Conservation (phyloP, 1,139 yeast genomes). For the Candida mesenterica region DNA sequence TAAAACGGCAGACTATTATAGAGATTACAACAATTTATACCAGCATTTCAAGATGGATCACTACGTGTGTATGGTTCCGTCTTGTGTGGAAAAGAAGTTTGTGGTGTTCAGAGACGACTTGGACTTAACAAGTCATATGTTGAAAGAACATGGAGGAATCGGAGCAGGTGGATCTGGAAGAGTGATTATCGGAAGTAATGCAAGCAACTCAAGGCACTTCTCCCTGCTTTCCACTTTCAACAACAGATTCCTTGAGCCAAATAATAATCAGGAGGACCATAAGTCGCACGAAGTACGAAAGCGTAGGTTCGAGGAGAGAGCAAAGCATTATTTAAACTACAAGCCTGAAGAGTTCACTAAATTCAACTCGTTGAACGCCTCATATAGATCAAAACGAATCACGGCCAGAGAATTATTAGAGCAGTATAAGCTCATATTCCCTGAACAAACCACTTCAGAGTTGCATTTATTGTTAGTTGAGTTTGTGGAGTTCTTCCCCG, state of each 20-base stretch:
- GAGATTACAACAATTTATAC: conserved; percentile 70
- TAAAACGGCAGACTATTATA: conserved; percentile 71
- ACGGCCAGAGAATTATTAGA: conserved; percentile 48
- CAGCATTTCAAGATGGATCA: conserved; percentile 74
- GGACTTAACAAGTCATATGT: conserved; percentile 85
- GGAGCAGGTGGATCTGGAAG: conserved; percentile 44
- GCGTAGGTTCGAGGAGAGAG: conserved; percentile 78
- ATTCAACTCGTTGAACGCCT: conserved; percentile 51
- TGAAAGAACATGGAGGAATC: conserved; percentile 71
- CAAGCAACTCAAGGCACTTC: conserved; percentile 36
- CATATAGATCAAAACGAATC: conserved; percentile 47
- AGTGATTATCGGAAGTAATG: conserved; percentile 38
- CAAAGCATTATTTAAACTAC: conserved; percentile 69
- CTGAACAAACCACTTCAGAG: conserved; percentile 41
- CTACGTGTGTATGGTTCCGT: conserved; percentile 72
- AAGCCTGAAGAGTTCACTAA: conserved; percentile 44
- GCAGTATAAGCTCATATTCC: conserved; percentile 55
- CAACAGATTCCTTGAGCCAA: conserved; percentile 15
- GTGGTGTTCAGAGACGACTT: conserved; percentile 87
- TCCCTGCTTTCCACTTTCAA: conserved; percentile 67
- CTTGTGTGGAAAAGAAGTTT: conserved; percentile 86
- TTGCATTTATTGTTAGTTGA: conserved; percentile 54
- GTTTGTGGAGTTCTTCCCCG: conserved; percentile 53
- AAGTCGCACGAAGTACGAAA: conserved; percentile 53
- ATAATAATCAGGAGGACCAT: conserved; percentile 26